Evolutionary conservation across 805 yeast genomes (phyloP), one percentile per base, ranked within the genome.

Genomic region (Huiozyma sinensis): DNA sequence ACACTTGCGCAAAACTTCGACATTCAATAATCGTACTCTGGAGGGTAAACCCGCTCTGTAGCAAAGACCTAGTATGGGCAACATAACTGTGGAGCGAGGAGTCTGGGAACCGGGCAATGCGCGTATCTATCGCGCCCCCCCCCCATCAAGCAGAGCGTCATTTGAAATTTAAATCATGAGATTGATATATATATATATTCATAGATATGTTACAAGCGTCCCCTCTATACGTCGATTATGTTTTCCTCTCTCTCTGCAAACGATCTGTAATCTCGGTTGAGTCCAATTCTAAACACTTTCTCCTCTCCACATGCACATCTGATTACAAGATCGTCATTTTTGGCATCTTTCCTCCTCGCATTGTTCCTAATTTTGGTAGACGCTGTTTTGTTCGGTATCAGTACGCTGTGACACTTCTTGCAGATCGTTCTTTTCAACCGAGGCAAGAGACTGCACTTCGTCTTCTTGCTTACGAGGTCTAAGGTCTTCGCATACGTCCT

Each of bases 401-500:
- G 63, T 7, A 73, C 47, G 7, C 77, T 58, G 38, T 72, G 63
- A 60, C 95, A 87, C 33, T 63, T 64, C 52, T 84, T 85, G 61
- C 95, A 87, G 11, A 80, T 56, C 0, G 73, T 68, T 50, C 95
- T 68, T 60, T 87, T 87, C 8, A 86, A 50, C 33, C 64, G 61
- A 0, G 89, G 88, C 35, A 82, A 72, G 29, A 82, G 57, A 48
- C 81, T 74, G 17, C 80, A 57, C 12, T 83, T 89, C 1, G 79
- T 73, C 54, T 80, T 82, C 56, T 81, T 80, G 7, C 85, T 73
- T 7, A 84, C 81, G 7, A 75, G 53, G 44, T 74, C 79, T 62
- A 82, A 63, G 34, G 74, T 75, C 41, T 74, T 67, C 17, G 74
- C 62, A 54, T 78, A 78, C 43, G 69, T 66, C 41, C 86, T 63